A percentile compares a stretch with the other conserved stretches of the same genome.
Conservation (phyloP, 1,284 basidiomycete species). For the Amylostereum areolatum region DNA sequence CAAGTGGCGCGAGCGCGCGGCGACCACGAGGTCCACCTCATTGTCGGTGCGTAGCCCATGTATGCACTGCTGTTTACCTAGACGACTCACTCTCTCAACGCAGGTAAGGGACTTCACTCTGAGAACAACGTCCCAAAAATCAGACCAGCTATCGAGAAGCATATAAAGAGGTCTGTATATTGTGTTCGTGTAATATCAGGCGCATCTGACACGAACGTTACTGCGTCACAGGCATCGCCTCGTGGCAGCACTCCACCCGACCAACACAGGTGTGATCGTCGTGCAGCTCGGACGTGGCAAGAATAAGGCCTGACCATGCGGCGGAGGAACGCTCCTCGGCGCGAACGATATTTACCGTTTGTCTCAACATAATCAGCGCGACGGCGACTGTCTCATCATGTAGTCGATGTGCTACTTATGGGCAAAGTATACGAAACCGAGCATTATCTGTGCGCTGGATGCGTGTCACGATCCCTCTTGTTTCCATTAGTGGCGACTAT, state of each 20-base stretch:
- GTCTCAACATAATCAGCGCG: conserved; percentile 38
- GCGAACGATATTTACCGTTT: conserved; percentile 54
- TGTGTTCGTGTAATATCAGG: neutral
- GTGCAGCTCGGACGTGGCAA: conserved; percentile 68
- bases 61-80: neutral
- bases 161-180: conserved; percentile 69
- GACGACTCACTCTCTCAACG: neutral
- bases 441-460: too few relatives aligned
- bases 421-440: too few relatives aligned
- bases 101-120: conserved; percentile 85
- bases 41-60: conserved; percentile 62
- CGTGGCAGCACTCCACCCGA: conserved; percentile 72
- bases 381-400: conserved; percentile 68
- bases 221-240: conserved; percentile 54
- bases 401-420: too few relatives aligned
- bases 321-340: conserved; percentile 40
- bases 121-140: conserved; percentile 78
- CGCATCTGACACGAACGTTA: neutral
- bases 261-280: conserved; percentile 83
- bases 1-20: conserved; percentile 62
- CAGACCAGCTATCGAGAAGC: conserved; percentile 87
- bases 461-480: too few relatives aligned
- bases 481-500: too few relatives aligned
- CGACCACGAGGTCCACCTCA: conserved; percentile 70
- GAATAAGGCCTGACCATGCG: conserved; percentile 14